A percentile compares a stretch with the other conserved stretches of the same genome.
These are phyloP conservation scores for Calocybe indica DNA, from an alignment of 768 basidiomycete species.

Conservation along the genomic window DNA sequence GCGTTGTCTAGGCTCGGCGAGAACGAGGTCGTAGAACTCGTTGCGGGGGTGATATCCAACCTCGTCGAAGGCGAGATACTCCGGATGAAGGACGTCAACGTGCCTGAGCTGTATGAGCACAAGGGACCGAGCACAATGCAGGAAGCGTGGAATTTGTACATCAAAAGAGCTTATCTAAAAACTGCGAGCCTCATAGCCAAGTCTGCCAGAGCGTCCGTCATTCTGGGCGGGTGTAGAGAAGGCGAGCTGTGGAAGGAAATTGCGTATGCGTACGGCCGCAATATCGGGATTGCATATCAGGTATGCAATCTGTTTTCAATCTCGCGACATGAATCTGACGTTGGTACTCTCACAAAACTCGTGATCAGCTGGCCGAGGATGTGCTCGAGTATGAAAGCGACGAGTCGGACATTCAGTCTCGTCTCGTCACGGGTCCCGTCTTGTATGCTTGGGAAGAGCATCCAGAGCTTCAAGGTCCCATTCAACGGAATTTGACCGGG, in stretches of 20 bases:
- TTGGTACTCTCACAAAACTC: conserved; percentile 2
- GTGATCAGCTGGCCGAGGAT: conserved; percentile 75
- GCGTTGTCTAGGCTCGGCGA: conserved; percentile 84
- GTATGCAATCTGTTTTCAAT: conserved; percentile 1
- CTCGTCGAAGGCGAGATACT: conserved; percentile 96
- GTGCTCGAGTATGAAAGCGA: conserved; percentile 63
- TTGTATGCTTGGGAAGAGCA: conserved; percentile 86
- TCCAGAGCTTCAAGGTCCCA: conserved; percentile 68
- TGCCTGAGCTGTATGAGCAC: conserved; percentile 27
- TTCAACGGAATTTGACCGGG: conserved; percentile 69
- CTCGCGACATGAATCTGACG: neutral
- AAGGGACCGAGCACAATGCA: conserved; percentile 22
- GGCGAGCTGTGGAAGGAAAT: conserved; percentile 84
- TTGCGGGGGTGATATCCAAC: conserved; percentile 89
- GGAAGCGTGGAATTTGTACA: conserved; percentile 70
- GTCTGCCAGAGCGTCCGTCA: conserved; percentile 73
- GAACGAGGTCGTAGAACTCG: conserved; percentile 87
- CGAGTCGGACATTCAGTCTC: conserved; percentile 18
- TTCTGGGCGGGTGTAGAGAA: conserved; percentile 76
- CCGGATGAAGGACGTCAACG: conserved; percentile 56
- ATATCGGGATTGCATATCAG: conserved; percentile 77
- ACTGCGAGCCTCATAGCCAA: conserved; percentile 91
- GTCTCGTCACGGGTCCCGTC: conserved; percentile 69
- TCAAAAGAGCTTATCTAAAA: conserved; percentile 68
- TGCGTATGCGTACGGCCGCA: conserved; percentile 87